phyloP scores from a whole-genome alignment of 306 rosid genomes.

The Alnus rubra region DNA sequence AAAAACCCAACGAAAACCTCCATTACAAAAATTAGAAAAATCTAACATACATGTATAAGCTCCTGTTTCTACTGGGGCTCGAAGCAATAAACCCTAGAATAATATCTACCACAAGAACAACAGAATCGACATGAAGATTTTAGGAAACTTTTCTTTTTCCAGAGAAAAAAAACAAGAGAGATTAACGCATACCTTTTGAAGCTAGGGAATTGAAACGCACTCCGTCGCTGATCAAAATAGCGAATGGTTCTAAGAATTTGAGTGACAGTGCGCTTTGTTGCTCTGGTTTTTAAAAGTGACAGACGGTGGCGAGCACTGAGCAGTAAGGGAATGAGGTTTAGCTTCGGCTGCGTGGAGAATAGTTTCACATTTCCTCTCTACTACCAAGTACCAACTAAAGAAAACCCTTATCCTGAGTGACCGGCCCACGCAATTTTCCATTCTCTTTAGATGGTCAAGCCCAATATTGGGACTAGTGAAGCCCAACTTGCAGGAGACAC shows the following conservation, averaged over 20 bases:
- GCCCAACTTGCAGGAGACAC: background rate
- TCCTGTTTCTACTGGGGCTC: too few relatives aligned
- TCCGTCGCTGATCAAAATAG: background rate
- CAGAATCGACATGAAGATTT: background rate
- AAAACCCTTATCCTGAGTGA: too few relatives aligned
- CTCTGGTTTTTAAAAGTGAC: background rate
- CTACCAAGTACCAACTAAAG: background rate
- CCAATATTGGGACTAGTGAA: background rate
- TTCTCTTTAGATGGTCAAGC: background rate
- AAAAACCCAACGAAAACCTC: too few relatives aligned
- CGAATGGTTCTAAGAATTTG: background rate
- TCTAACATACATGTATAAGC: too few relatives aligned
- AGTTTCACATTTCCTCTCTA: background rate
- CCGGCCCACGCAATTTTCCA: background rate
- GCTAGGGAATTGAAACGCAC: background rate
- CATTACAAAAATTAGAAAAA: too few relatives aligned
- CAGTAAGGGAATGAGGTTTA: background rate
- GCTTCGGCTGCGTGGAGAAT: background rate
- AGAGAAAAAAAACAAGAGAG: background rate
- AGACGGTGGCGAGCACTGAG: background rate
- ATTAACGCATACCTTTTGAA: background rate
- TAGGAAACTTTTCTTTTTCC: background rate
- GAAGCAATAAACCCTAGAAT: background rate
- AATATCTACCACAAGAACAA: background rate
- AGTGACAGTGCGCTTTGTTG: background rate